Evolutionary conservation across 805 yeast species (phyloP).

Genomic region (Ogataea nakhonphanomensis): DNA sequence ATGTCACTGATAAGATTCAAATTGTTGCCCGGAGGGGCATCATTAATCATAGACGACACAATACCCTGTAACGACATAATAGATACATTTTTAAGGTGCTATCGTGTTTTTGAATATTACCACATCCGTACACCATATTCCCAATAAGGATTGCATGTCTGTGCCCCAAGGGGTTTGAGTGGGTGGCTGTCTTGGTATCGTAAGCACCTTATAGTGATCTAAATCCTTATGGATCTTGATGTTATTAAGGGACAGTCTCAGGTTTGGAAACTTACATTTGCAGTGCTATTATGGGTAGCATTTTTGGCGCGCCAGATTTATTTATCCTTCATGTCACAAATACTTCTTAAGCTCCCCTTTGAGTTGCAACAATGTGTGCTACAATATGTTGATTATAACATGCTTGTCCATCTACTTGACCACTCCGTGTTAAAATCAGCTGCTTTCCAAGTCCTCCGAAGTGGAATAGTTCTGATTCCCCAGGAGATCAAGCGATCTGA

Average conservation of each 20-base stretch:
- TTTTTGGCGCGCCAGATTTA: constrained; percentile 9
- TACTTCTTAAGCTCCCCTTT: constrained; percentile 13
- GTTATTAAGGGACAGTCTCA: no score
- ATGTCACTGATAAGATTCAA: constrained; percentile 29
- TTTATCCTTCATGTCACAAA: constrained; percentile 8
- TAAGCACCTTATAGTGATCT: no score
- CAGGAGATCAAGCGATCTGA: constrained; percentile 10
- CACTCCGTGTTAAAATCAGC: constrained; percentile 8
- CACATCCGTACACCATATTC: constrained; percentile 11
- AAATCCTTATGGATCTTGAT: no score
- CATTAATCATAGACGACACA: constrained; percentile 37
- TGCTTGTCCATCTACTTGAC: constrained; percentile 8
- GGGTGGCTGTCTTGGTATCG: no score
- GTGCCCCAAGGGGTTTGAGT: not conserved
- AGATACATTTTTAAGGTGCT: constrained; percentile 7
- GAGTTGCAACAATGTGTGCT: constrained; percentile 16
- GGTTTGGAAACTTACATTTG: no score
- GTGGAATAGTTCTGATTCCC: constrained; percentile 12
- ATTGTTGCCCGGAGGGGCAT: constrained; percentile 58
- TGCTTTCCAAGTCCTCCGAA: constrained; percentile 10
- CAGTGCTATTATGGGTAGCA: not conserved
- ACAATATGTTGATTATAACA: constrained; percentile 6
- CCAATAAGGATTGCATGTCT: not conserved
- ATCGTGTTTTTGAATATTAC: not conserved
- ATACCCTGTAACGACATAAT: constrained; percentile 28